Conservation (phyloP, 2,329 filamentous ascomycete species). For the Venturia aucupariae region DNA sequence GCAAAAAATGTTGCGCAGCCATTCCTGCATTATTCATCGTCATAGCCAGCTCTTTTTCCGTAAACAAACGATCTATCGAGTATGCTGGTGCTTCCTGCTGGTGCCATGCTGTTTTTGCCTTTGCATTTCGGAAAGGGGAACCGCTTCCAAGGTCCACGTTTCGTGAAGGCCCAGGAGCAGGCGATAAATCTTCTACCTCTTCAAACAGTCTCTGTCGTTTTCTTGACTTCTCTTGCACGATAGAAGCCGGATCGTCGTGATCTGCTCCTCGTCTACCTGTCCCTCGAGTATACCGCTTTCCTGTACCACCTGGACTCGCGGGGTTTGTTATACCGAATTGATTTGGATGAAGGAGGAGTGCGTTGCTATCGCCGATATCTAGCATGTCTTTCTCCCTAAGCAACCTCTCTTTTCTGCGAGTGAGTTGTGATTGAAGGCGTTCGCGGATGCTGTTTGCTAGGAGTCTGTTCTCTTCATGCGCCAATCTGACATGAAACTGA, state of each 20-base stretch:
- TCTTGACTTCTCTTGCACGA: slow-evolving; percentile 38
- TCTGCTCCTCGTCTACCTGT: slow-evolving; percentile 49
- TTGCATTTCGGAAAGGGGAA: slow-evolving; percentile 43
- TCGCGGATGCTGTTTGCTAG: slow-evolving; percentile 52
- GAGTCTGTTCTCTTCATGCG: slow-evolving; percentile 52
- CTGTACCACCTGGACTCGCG: slow-evolving; percentile 51
- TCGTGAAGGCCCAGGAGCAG: slow-evolving; percentile 34
- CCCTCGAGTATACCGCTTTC: slow-evolving; percentile 55
- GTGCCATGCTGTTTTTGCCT: slow-evolving; percentile 41
- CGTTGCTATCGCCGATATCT: slow-evolving; percentile 57
- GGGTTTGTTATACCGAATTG: slow-evolving; percentile 58
- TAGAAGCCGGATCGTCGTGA: slow-evolving; percentile 34
- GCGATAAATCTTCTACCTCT: slow-evolving; percentile 34
- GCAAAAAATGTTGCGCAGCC: slow-evolving; percentile 49
- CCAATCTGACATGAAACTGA: slow-evolving; percentile 51
- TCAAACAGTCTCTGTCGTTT: slow-evolving; percentile 48
- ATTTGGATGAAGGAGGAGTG: slow-evolving; percentile 54
- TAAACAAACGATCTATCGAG: slow-evolving; percentile 56
- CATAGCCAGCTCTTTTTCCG: slow-evolving; percentile 55
- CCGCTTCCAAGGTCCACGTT: slow-evolving; percentile 39
- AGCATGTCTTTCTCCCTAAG: slow-evolving; percentile 58
- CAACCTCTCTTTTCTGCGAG: slow-evolving; percentile 47
- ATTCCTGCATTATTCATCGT: slow-evolving; percentile 53
- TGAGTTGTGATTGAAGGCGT: slow-evolving; percentile 49
- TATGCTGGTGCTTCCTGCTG: slow-evolving; percentile 51